These are phyloP conservation scores for Globisporangium acanthophoron DNA, from an alignment of 352 stramenopile species.

Conservation along the genomic window DNA sequence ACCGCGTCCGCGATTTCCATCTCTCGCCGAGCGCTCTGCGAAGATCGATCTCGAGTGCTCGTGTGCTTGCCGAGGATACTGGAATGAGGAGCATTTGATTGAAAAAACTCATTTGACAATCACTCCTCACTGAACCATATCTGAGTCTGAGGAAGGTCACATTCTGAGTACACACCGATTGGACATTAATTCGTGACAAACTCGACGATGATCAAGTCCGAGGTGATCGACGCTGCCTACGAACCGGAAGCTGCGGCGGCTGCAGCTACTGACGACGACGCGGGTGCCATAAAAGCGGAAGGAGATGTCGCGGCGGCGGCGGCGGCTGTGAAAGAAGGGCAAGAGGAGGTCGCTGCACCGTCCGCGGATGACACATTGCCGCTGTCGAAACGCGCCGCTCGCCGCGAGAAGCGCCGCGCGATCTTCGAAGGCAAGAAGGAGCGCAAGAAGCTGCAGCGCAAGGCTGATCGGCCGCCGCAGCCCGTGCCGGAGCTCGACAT, in stretches of 20 bases:
- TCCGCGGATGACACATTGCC: neutral
- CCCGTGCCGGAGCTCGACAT: constrained; percentile 62
- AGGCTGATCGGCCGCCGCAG: constrained; percentile 26
- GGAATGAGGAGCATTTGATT: neutral
- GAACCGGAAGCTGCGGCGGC: no score
- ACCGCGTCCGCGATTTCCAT: constrained; percentile 47
- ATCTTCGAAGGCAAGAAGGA: constrained; percentile 79
- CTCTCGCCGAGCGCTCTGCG: constrained; percentile 13
- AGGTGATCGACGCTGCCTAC: no score
- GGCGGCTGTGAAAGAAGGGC: no score
- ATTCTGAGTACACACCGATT: neutral
- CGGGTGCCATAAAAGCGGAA: neutral
- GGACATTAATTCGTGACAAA: no score
- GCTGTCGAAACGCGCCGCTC: constrained; percentile 50
- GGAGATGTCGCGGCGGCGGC: no score
- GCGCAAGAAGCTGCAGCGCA: constrained; percentile 78
- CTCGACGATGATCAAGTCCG: no score
- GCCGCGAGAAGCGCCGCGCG: constrained; percentile 52
- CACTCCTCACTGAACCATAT: neutral
- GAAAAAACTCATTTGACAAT: neutral
- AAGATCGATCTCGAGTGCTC: neutral
- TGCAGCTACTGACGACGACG: neutral
- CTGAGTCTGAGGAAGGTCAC: neutral
- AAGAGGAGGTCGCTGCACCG: no score
- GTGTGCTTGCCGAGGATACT: no score